Evolutionary conservation across 2,329 filamentous ascomycete species (phyloP), one percentile per base, ranked within the genome.

Genomic region (Plectosphaerella cucumerina): DNA sequence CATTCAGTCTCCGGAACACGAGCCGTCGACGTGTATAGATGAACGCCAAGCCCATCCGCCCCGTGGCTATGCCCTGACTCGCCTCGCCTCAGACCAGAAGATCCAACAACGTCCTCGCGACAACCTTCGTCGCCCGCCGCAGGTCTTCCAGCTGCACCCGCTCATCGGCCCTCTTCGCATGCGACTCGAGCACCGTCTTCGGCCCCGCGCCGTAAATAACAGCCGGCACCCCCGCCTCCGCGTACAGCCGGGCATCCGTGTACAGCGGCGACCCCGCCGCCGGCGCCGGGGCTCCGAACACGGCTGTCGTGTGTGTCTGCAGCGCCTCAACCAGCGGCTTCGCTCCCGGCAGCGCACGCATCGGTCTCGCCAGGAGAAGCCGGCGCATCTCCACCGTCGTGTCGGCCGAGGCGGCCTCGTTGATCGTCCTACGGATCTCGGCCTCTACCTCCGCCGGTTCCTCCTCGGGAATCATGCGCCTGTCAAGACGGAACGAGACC

Each of bases 161-260:
- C 23, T 53, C 52, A 10, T 53, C 52, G 2, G 52, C 52, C 9
- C 52, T 45, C 52, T 53, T 53, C 20, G 52, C 52, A 39, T 51
- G 46, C 2, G 52, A 53, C 22, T 53, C 52, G 35, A 53, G 17
- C n/a, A 53, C 52, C 12, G 49, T 51, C 9, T 49, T 45, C 15
- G 52, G 52, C 10, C 52, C 52, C 6, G 52, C 52, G 17, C 52
- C 52, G 35, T 49, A 53, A 18, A 53, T 48, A 10, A 53, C 52
- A 2, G 45, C 52, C 11, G 52, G 52, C 10, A 53, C 42, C 2
- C 52, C 52, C 5, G 52, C 52, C 42, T 53, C 52, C 11, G 52
- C 52, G 26, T 53, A 53, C 33, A 53, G 17, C 34, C 51, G 48
- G 4, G 48, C 51, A 31, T 53, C 51, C 10, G 51, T 53, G 33